phyloP scores from a whole-genome alignment of 2,329 filamentous ascomycete genomes.

The Aspergillus versicolor region DNA sequence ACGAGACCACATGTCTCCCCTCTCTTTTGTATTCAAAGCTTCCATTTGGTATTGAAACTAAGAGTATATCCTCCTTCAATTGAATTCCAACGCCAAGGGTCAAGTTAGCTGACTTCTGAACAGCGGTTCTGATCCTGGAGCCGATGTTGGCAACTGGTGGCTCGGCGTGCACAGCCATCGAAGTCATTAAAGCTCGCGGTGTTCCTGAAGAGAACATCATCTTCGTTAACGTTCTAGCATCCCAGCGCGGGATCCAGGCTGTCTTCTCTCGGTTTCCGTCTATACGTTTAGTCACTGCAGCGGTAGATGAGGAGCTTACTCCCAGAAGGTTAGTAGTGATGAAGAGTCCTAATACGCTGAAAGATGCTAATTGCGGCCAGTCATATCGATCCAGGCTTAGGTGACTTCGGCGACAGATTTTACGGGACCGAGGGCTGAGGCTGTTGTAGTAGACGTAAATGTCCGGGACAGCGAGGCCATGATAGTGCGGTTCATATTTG shows the following conservation, averaged over 20 bases:
- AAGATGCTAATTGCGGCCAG: constrained; percentile 15
- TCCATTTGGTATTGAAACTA: constrained; percentile 21
- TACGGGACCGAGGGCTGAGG: constrained; percentile 17
- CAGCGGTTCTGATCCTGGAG: constrained; percentile 20
- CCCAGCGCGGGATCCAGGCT: constrained; percentile 21
- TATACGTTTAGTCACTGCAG: constrained; percentile 23
- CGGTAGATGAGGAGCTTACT: constrained; percentile 18
- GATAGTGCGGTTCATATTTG: too few relatives aligned
- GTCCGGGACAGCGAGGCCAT: too few relatives aligned
- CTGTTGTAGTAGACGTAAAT: too few relatives aligned
- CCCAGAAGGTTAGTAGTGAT: constrained; percentile 14
- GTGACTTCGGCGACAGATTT: constrained; percentile 40
- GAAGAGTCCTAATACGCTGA: not conserved
- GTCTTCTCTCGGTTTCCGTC: constrained; percentile 21
- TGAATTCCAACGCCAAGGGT: not conserved
- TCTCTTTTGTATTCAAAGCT: constrained; percentile 32
- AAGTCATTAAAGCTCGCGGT: constrained; percentile 12
- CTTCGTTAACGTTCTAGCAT: constrained; percentile 31
- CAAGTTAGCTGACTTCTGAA: not conserved
- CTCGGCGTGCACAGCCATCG: constrained; percentile 17
- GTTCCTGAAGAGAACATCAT: constrained; percentile 27
- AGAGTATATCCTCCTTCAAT: constrained; percentile 17
- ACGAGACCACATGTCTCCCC: constrained; percentile 31
- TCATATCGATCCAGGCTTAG: constrained; percentile 37
- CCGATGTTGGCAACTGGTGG: constrained; percentile 23